A percentile compares a stretch with the other conserved stretches of the same genome.
Conservation (phyloP, 106 monocot genomes). For the Dendrobium chrysotoxum region DNA sequence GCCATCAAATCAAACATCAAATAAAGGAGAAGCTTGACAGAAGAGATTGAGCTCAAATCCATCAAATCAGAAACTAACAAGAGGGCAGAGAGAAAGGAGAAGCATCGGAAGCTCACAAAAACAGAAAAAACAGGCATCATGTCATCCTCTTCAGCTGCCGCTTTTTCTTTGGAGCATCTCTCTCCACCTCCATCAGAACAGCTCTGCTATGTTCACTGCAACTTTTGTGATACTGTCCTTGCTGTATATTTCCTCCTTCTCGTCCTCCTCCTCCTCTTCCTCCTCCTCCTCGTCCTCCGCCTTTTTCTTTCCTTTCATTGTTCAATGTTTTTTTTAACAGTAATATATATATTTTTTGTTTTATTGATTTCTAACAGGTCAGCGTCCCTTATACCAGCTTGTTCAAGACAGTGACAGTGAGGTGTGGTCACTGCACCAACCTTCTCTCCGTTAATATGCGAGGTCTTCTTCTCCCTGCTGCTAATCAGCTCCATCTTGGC, state of each 20-base stretch:
- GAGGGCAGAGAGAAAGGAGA: not conserved
- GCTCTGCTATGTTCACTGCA: conserved; percentile 94
- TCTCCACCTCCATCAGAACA: conserved; percentile 62
- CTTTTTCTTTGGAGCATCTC: conserved; percentile 61
- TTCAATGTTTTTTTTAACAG: not conserved
- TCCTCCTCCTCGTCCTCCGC: not conserved
- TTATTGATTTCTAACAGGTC: conserved; percentile 35
- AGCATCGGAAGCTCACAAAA: conserved; percentile 47
- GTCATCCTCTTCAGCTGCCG: conserved; percentile 49
- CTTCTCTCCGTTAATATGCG: conserved; percentile 96
- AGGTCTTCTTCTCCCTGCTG: conserved; percentile 51
- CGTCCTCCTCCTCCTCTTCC: not conserved
- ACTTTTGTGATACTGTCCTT: conserved; percentile 83
- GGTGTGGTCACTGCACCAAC: conserved; percentile 93
- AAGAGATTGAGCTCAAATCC: not conserved
- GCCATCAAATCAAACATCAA: conserved; percentile 7
- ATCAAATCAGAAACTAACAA: not conserved
- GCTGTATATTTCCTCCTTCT: conserved; percentile 35
- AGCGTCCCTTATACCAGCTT: conserved; percentile 89
- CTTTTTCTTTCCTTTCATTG: not conserved
- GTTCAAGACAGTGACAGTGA: conserved; percentile 94
- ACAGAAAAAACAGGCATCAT: conserved; percentile 53
- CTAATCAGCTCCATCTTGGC: conserved; percentile 58
- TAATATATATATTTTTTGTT: too few relatives aligned
- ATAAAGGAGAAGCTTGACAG: not conserved